Conservation (phyloP, 2,329 filamentous ascomycete species). For the Penicillium sp. region DNA sequence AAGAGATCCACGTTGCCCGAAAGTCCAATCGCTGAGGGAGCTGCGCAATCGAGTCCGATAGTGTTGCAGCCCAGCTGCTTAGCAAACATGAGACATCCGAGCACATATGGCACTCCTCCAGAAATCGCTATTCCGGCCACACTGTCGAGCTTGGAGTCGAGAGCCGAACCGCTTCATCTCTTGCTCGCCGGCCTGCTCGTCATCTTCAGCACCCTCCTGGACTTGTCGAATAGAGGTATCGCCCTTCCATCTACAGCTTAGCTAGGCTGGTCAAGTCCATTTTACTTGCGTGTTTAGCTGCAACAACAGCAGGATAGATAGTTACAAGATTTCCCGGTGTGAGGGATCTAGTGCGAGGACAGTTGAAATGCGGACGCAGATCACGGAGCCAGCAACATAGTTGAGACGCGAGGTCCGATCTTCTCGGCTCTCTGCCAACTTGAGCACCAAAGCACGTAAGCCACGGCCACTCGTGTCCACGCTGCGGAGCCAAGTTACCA, state of each 20-base stretch:
- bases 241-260: slow-evolving; percentile 39
- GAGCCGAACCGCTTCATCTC: slow-evolving; percentile 31
- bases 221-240: slow-evolving; percentile 42
- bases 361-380: background rate
- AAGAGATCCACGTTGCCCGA: slow-evolving; percentile 31
- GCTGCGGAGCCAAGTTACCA: background rate
- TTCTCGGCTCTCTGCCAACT: background rate
- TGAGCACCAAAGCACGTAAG: no score
- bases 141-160: slow-evolving; percentile 34
- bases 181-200: slow-evolving; percentile 27
- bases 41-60: slow-evolving; percentile 41
- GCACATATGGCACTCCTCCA: slow-evolving; percentile 45
- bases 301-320: background rate
- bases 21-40: slow-evolving; percentile 32
- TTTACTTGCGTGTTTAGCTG: background rate
- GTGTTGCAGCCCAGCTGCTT: slow-evolving; percentile 37
- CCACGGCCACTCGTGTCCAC: background rate
- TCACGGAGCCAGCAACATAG: slow-evolving; percentile 1
- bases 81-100: slow-evolving; percentile 39
- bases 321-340: background rate
- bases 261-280: slow-evolving; percentile 28
- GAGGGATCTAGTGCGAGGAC: background rate
- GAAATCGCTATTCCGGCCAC: slow-evolving; percentile 46
- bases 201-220: slow-evolving; percentile 46
- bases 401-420: background rate